phyloP scores from a whole-genome alignment of 2,329 filamentous ascomycete species.

The Pezicula neosporulosa region DNA sequence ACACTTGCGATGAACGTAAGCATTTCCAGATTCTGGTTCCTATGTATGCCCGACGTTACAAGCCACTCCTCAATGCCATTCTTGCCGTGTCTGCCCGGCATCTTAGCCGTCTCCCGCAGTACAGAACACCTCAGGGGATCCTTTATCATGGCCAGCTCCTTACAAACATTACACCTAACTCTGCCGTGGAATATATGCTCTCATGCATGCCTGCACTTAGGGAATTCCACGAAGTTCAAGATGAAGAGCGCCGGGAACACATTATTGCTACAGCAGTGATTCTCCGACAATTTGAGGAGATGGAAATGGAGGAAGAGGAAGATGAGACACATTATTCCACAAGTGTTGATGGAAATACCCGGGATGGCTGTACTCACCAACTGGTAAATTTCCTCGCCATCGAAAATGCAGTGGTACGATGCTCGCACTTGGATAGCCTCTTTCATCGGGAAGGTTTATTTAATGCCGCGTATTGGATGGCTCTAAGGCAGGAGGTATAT shows the following conservation, averaged over 20 bases:
- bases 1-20: not conserved
- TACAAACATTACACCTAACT: not conserved
- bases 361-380: not conserved
- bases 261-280: not conserved
- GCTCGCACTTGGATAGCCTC: not conserved
- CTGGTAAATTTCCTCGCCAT: not conserved
- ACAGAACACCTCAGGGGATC: not conserved
- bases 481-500: not conserved
- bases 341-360: not conserved
- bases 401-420: not conserved
- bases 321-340: not conserved
- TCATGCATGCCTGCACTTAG: not conserved
- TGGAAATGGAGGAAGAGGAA: not conserved
- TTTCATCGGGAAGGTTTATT: not conserved
- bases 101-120: not conserved
- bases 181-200: not conserved
- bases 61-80: not conserved
- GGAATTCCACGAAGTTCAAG: not conserved
- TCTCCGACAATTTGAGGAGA: not conserved
- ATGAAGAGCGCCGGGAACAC: not conserved
- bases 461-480: not conserved
- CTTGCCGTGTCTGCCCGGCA: not conserved
- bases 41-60: not conserved
- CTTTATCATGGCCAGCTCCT: not conserved
- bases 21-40: conserved; percentile 1